Conservation (phyloP, 345 rosid species). For the Mangifera indica region DNA sequence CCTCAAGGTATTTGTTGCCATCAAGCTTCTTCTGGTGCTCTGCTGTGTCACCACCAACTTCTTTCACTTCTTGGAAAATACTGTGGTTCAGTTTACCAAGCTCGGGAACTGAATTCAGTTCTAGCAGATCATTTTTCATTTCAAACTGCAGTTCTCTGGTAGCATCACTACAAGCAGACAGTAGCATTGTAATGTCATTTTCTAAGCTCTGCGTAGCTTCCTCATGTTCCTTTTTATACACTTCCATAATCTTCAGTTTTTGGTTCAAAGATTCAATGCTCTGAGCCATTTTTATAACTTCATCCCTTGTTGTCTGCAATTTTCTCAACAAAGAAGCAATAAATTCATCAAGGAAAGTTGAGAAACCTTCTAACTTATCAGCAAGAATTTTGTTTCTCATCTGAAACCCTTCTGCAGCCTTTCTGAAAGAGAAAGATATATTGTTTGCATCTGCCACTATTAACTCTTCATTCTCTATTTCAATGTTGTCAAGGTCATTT, state of each 20-base stretch:
- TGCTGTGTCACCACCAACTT: slow-evolving; percentile 32
- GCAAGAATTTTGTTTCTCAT: slow-evolving; percentile 43
- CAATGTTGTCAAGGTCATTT: slow-evolving; percentile 36
- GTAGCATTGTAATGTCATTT: slow-evolving; percentile 43
- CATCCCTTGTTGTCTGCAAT: slow-evolving; percentile 45
- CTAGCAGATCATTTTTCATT: slow-evolving; percentile 46
- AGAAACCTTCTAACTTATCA: slow-evolving; percentile 50
- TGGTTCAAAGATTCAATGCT: slow-evolving; percentile 54
- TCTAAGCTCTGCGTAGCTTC: slow-evolving; percentile 41
- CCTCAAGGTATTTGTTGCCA: slow-evolving; percentile 34
- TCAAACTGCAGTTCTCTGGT: slow-evolving; percentile 52
- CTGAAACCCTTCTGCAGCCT: slow-evolving; percentile 50
- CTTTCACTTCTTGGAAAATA: slow-evolving; percentile 30
- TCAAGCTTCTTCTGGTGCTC: slow-evolving; percentile 32
- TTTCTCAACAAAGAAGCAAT: slow-evolving; percentile 44
- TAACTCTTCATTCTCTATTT: slow-evolving; percentile 33
- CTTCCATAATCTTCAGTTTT: slow-evolving; percentile 44
- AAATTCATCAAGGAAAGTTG: slow-evolving; percentile 48
- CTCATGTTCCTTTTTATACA: slow-evolving; percentile 49
- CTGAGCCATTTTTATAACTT: slow-evolving; percentile 31
- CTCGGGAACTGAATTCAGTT: slow-evolving; percentile 40
- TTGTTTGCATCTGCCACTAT: slow-evolving; percentile 37
- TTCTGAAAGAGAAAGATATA: slow-evolving; percentile 50
- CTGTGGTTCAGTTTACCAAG: slow-evolving; percentile 36
- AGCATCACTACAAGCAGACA: slow-evolving; percentile 62